These are phyloP conservation scores for Alternaria novae-zelandiae DNA, from an alignment of 2,329 filamentous ascomycete species.

Conservation along the genomic window DNA sequence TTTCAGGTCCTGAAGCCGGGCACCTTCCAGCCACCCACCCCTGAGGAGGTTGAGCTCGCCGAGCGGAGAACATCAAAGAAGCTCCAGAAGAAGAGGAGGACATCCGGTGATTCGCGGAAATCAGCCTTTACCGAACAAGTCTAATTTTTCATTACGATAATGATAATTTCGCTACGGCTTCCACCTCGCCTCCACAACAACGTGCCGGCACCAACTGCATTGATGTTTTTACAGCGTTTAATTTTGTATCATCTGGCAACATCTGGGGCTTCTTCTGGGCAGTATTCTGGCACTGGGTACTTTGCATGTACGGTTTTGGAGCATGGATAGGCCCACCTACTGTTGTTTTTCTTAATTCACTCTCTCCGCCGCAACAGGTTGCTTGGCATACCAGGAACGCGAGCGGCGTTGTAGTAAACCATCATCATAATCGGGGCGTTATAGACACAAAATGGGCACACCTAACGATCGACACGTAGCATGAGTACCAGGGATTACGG, in stretches of 20 bases:
- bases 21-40: conserved; percentile 44
- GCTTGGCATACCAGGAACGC: conserved; percentile 7
- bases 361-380: conserved; percentile 7
- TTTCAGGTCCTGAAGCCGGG: conserved; percentile 51
- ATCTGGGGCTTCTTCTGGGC: conserved; percentile 15
- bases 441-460: conserved; percentile 11
- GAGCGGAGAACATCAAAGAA: conserved; percentile 49
- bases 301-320: conserved; percentile 19
- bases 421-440: conserved; percentile 14
- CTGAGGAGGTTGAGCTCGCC: conserved; percentile 36
- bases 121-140: conserved; percentile 49
- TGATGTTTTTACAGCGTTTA: conserved; percentile 34
- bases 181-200: conserved; percentile 21
- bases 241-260: conserved; percentile 29
- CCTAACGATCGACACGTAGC: conserved; percentile 11
- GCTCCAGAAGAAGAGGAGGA: conserved; percentile 52
- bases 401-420: conserved; percentile 11
- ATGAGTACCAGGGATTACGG: neutral
- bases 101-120: conserved; percentile 37
- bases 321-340: conserved; percentile 1
- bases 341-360: conserved; percentile 4
- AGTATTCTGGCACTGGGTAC: conserved; percentile 6
- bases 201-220: conserved; percentile 26
- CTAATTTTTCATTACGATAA: conserved; percentile 28
- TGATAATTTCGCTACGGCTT: conserved; percentile 12